phyloP scores from a whole-genome alignment of 495 filamentous ascomycete genomes.

The Poronia punctata region DNA sequence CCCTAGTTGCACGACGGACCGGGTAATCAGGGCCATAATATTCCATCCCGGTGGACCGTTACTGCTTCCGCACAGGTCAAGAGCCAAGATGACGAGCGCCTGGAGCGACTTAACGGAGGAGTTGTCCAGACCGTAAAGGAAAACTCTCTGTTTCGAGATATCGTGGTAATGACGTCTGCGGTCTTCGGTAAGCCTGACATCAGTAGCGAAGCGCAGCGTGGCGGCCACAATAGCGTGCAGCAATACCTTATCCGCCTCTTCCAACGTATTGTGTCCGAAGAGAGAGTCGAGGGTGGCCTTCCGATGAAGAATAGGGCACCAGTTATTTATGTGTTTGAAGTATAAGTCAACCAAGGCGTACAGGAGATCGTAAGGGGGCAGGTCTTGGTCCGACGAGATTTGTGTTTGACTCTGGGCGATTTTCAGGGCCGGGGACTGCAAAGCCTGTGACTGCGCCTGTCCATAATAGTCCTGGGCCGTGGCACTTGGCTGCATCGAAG shows the following conservation, averaged over 20 bases:
- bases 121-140: slow-evolving; percentile 79
- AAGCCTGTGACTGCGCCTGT: slow-evolving; percentile 25
- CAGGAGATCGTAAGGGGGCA: slow-evolving; percentile 78
- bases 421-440: slow-evolving; percentile 40
- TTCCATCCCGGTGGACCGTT: slow-evolving; percentile 88
- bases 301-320: slow-evolving; percentile 83
- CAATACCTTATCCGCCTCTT: slow-evolving; percentile 74
- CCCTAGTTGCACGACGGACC: slow-evolving; percentile 78
- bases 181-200: slow-evolving; percentile 62
- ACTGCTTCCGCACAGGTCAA: slow-evolving; percentile 70
- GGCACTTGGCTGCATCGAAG: slow-evolving; percentile 20
- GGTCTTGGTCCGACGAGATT: slow-evolving; percentile 57
- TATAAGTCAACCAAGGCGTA: slow-evolving; percentile 79
- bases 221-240: slow-evolving; percentile 84
- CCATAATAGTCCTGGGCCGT: slow-evolving; percentile 42
- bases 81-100: slow-evolving; percentile 72
- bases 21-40: slow-evolving; percentile 75
- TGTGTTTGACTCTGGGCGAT: slow-evolving; percentile 29
- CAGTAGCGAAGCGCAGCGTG: slow-evolving; percentile 72
- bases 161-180: slow-evolving; percentile 66
- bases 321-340: slow-evolving; percentile 86
- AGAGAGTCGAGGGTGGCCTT: slow-evolving; percentile 70
- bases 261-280: slow-evolving; percentile 67
- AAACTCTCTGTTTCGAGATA: slow-evolving; percentile 74
- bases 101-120: slow-evolving; percentile 82